Percentiles rank a stretch among this genome's conserved stretches.
Evolutionary conservation across 2,329 filamentous ascomycete genomes (phyloP).

Genomic region (Sphaerulina vaccinii): DNA sequence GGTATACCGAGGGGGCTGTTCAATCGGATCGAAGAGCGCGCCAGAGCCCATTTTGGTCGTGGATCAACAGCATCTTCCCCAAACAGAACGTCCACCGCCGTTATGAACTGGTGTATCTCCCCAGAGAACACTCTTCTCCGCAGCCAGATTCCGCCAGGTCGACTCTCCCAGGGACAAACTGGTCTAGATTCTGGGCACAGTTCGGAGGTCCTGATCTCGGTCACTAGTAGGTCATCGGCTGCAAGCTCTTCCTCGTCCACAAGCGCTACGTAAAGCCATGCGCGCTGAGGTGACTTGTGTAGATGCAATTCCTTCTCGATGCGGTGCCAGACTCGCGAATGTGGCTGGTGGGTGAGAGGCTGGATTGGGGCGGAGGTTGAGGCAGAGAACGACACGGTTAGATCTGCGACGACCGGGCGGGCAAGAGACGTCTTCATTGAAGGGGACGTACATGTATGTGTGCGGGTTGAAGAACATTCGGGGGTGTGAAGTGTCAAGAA

Average conservation of each 20-base stretch:
- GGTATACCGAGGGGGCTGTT: neutral
- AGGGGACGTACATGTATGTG: neutral
- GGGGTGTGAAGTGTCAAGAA: no score
- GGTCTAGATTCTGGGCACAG: neutral
- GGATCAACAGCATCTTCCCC: neutral
- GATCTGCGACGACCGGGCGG: neutral
- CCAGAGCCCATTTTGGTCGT: neutral
- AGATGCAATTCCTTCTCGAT: constrained; percentile 1
- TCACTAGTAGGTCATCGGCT: neutral
- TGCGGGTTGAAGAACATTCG: no score
- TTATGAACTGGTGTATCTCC: neutral
- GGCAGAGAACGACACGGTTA: neutral
- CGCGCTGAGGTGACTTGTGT: neutral
- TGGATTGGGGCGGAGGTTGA: neutral
- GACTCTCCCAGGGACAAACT: neutral
- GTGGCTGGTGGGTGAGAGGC: neutral
- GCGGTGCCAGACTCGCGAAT: neutral
- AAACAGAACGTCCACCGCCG: neutral
- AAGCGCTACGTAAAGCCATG: neutral
- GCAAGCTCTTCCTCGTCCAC: constrained; percentile 1
- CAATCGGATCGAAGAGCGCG: neutral
- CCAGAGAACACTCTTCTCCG: neutral
- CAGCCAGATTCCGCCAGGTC: constrained; percentile 2
- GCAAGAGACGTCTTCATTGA: constrained; percentile 1
- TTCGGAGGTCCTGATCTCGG: neutral